These are phyloP conservation scores for Forsythia suspensa DNA, from an alignment of 257 asterid genomes.

Conservation along the genomic window DNA sequence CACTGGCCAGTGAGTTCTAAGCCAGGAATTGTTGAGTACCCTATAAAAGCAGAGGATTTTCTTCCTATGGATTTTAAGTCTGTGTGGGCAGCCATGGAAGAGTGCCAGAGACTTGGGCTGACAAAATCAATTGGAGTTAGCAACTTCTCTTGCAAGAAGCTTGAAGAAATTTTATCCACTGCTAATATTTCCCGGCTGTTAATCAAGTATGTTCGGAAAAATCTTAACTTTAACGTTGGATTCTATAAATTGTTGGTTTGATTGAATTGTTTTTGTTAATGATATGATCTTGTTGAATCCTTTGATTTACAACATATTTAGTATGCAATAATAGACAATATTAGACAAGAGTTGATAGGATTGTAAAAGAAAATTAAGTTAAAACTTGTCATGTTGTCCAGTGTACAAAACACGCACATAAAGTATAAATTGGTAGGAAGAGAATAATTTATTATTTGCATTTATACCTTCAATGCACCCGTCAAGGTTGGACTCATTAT, in stretches of 20 bases:
- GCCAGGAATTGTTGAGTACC: slow-evolving; percentile 30
- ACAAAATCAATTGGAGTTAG: slow-evolving; percentile 57
- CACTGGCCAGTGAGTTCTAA: slow-evolving; percentile 51
- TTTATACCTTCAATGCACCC: not conserved
- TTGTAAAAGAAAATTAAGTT: not conserved
- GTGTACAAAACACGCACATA: not conserved
- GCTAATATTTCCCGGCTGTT: slow-evolving; percentile 65
- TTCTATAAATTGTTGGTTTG: not conserved
- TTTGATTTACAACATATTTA: not conserved
- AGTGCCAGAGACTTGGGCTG: slow-evolving; percentile 44
- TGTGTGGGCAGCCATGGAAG: slow-evolving; percentile 63
- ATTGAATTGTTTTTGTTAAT: not conserved
- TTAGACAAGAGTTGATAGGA: not conserved
- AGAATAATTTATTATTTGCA: not conserved
- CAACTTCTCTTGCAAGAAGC: slow-evolving; percentile 49
- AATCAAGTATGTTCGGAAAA: slow-evolving; percentile 45
- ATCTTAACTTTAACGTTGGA: not conserved
- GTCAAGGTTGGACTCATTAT: not conserved
- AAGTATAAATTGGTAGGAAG: not conserved
- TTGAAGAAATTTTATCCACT: slow-evolving; percentile 23
- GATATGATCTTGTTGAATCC: not conserved
- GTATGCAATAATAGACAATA: not conserved
- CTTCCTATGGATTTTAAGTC: slow-evolving; percentile 45
- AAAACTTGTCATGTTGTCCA: not conserved
- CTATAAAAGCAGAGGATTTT: slow-evolving; percentile 42